Evolutionary conservation across 106 monocot species (phyloP), one percentile per base, ranked within the genome.

Genomic region (Dioscorea zingiberensis): DNA sequence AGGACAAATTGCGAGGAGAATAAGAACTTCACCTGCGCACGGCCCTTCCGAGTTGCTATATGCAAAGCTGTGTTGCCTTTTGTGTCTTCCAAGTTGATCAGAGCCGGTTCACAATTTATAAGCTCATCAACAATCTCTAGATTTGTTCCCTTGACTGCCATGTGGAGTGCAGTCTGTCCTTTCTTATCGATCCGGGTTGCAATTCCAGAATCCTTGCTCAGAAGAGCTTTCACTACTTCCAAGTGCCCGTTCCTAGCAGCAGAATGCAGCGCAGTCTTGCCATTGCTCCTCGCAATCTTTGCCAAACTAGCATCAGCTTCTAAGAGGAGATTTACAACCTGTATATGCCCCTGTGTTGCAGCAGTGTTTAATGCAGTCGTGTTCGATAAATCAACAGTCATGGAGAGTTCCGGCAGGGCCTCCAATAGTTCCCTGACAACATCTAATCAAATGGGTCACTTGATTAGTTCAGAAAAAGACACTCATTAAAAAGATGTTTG

Each of bases 81-180:
- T 13, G 71, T 79, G 67, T 94, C 93, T 4, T 77, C 28, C 66
- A 70, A 55, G 69, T 89, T 94, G 21, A 86, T 74, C 26, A 79
- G 47, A 25, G 59, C 13, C 1, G 79, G 71, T 21, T 78, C 73
- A 18, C 63, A 61, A 51, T 76, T 71, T n/a, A 94, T 60, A 64
- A 94, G 84, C 68, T 76, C 94, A 30, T 77, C 89, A n/a, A 94
- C 86, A 13, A 82, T 24, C 21, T 94, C 94, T 21, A 89, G 19
- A 58, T 70, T 82, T n/a, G 77, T 81, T 17, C 83, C 94, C 63
- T 94, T 94, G 46, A 71, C 94, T 10, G 94, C 94, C 94, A 94
- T 94, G 55, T 94, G 94, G 28, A 94, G 86, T 19, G 89, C 89
- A 38, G 89, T 94, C 74, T 94, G 94, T 15, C 94, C 94, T 53